Evolutionary conservation across 2,329 filamentous ascomycete genomes (phyloP), one percentile per base, ranked within the genome.

Genomic region (Botrytis sinoallii): DNA sequence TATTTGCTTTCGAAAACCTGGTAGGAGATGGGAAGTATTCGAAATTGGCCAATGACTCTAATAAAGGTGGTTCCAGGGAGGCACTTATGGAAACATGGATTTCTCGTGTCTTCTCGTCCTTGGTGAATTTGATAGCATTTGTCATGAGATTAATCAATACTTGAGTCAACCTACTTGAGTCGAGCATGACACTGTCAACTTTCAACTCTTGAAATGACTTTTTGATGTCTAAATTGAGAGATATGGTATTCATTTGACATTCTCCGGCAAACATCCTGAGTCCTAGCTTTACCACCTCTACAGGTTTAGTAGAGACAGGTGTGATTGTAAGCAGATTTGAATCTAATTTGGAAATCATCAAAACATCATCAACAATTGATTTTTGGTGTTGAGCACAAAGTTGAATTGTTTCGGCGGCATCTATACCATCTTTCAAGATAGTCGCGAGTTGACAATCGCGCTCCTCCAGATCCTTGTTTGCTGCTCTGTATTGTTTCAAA

Each of bases 91-190:
- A 82, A 3, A 88, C 83, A 1, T 82, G 83, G 55, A 89, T 86
- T 61, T 88, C 87, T 14, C 90, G 87, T 20, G 84, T 87, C 22
- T 86, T 85, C 25, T 90, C 88, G 0, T 85, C 86, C 46, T 89
- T 90, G 1, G 93, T 95, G 79, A 95, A 95, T 78, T 95, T 95
- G 81, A 95, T 90, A 0, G 92, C 92, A 78, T 95, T 95, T 10
- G 92, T 93, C 16, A 93, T 88, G 1, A 95, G 85, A 78, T 95
- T 95, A 80, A 95, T 94, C 4, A 95, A 84, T 0, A 95, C 91
- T 81, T 95, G 93, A 69, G 92, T 88, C 67, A 95, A 89, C 32
- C 93, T 87, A 22, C 90, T 92, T 0, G 93, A 91, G 79, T 95
- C 93, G 38, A 94, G 82, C 52, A 86, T 83, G 5, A 94, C 88